Evolutionary conservation across 2,329 filamentous ascomycete species (phyloP), one percentile per base, ranked within the genome.

Genomic region (Pestalotiopsis sp.): DNA sequence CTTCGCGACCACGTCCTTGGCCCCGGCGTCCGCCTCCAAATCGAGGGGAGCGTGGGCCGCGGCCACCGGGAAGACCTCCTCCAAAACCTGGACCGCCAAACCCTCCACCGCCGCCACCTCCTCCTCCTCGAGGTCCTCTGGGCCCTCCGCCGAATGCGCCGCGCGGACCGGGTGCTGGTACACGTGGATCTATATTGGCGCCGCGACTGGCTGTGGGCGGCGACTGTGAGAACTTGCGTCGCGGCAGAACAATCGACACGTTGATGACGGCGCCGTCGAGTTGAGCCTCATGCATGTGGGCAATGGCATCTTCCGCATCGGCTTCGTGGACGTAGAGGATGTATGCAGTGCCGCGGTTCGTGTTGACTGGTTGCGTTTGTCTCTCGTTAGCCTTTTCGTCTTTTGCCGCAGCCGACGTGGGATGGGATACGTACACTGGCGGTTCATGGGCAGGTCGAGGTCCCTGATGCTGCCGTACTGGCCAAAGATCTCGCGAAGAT

Each of bases 261-360:
- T 91, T 92, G 75, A 98, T 90, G 52, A 89, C 85, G 24, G 91
- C 89, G 64, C 94, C 94, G 78, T 98, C 94, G 35, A 97, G 82
- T 76, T 97, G 93, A n/a, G 93, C 94, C 81, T 99, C 96, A 79
- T 99, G 96, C 96, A 99, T 98, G 78, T 97, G 93, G 20, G 94
- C 89, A 73, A 98, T 97, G 35, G 96, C 96, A 14, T 89, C 85
- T 80, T 69, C 68, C 35, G 68, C 68, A 26, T 69, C 68, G 48
- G 65, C 55, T 39, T 69, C 68, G 48, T 67, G 14, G 48, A 63
- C 56, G 48, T 58, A 69, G 62, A 69, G 68, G 22, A 69, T 69
- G 65, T 69, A 69, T 40, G 68, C 68, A 13, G 68, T 97, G 60
- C 96, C 95, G 67, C 95, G 91, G 76, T 98, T 98, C 66, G 90